Conservation (phyloP, 495 filamentous ascomycete species). For the Aspergillus coremiiformis region DNA sequence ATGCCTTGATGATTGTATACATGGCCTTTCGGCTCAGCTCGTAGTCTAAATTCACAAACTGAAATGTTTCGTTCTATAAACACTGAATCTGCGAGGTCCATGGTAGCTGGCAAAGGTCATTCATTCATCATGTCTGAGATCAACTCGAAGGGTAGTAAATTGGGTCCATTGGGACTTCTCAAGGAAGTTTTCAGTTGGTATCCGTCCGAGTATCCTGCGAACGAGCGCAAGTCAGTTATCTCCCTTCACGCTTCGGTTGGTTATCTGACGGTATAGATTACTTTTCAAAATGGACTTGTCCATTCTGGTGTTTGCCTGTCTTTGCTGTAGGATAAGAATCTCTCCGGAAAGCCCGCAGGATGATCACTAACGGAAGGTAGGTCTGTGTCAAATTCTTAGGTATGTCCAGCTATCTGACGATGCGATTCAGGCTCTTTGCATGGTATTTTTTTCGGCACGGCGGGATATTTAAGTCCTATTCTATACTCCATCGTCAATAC, state of each 20-base stretch:
- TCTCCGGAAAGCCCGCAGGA: background rate
- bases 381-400: constrained; percentile 32
- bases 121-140: constrained; percentile 17
- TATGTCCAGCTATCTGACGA: too few relatives aligned
- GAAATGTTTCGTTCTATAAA: background rate
- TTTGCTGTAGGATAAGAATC: constrained; percentile 34
- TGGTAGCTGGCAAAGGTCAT: too few relatives aligned
- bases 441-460: too few relatives aligned
- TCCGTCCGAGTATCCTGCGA: constrained; percentile 32
- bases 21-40: too few relatives aligned
- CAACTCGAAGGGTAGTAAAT: constrained; percentile 11
- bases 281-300: constrained; percentile 29
- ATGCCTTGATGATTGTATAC: background rate
- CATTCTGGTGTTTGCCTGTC: constrained; percentile 29
- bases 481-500: too few relatives aligned
- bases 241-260: background rate
- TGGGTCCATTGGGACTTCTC: constrained; percentile 22
- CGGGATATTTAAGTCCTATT: too few relatives aligned
- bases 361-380: constrained; percentile 11
- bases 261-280: constrained; percentile 12
- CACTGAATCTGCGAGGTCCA: background rate
- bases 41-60: too few relatives aligned
- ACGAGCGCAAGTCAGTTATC: constrained; percentile 33
- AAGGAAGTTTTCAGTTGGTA: constrained; percentile 47
- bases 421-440: too few relatives aligned